Evolutionary conservation across 2,329 filamentous ascomycete genomes (phyloP), one percentile per base, ranked within the genome.

Genomic region (Cladosporium oxysporum): DNA sequence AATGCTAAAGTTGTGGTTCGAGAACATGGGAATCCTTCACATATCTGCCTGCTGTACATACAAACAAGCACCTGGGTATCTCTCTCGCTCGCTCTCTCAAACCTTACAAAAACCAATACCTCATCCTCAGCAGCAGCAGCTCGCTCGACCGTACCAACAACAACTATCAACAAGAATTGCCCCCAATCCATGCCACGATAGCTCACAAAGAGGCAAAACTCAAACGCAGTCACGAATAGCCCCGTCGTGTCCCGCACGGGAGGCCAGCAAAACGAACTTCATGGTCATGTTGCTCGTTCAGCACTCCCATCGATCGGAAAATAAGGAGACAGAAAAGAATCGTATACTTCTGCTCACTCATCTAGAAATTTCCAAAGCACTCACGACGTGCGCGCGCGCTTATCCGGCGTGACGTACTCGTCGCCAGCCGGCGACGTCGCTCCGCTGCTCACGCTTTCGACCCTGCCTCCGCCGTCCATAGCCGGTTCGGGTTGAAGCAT

Each of bases 381-480:
- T 55, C 52, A 55, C 52, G 52, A 55, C 6, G 23, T 21, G 18
- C 69, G 67, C 61, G 65, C 62, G 55, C 70, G 70, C 68, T 76
- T 75, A 26, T 70, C 70, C 21, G 70, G 69, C 31, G 69, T 72
- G 12, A 69, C 70, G 29, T 68, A 66, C 41, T 74, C 69, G 10
- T 69, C 64, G 8, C 59, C 67, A 11, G 69, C 71, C 0, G 80
- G 79, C 62, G 74, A 78, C 2, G 79, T 77, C 6, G 74, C 77
- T 44, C 73, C 75, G 52, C 77, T 79, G 58, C 76, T 79, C 35
- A 81, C 68, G 66, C 79, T 82, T 69, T 81, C 80, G 2, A 82
- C 73, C 14, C 70, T 71, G 12, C 77, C 73, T 3, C 70, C 72
- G 11, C 73, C 70, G 26, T 63, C 62, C 18, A 52, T 61, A 28